A percentile compares a stretch with the other conserved stretches of the same genome.
phyloP scores from a whole-genome alignment of 257 asterid species.

The Solanum medicagineum region DNA sequence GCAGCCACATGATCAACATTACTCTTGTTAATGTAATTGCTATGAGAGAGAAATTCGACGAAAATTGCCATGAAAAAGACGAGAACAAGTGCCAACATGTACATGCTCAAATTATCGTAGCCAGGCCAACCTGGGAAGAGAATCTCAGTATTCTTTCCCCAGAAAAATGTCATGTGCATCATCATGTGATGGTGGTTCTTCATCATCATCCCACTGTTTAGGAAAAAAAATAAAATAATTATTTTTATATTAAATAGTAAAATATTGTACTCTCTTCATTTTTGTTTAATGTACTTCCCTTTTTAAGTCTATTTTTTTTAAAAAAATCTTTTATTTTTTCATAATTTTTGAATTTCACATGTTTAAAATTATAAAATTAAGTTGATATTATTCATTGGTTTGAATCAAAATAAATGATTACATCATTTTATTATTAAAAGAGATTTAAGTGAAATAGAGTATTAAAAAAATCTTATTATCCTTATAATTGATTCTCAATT shows the following conservation, averaged over 20 bases:
- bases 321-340: no score
- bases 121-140: conserved; percentile 79
- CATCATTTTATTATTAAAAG: neutral
- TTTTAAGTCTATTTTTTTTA: no score
- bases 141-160: conserved; percentile 72
- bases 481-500: neutral
- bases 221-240: neutral
- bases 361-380: no score
- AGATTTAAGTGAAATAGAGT: neutral
- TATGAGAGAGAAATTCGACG: conserved; percentile 55
- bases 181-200: conserved; percentile 33
- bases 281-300: no score
- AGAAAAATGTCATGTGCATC: conserved; percentile 94
- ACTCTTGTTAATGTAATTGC: conserved; percentile 17
- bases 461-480: neutral
- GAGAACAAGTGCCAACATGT: conserved; percentile 31
- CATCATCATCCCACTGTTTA: neutral
- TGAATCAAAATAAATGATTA: neutral
- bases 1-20: conserved; percentile 2
- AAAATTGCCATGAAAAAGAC: conserved; percentile 30
- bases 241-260: no score
- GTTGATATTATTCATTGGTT: rapidly evolving
- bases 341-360: no score
- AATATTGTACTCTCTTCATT: no score
- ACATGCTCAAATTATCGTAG: conserved; percentile 41